Base-by-base conservation (phyloP, 495 filamentous ascomycete species). In the Extremus antarcticus region DNA sequence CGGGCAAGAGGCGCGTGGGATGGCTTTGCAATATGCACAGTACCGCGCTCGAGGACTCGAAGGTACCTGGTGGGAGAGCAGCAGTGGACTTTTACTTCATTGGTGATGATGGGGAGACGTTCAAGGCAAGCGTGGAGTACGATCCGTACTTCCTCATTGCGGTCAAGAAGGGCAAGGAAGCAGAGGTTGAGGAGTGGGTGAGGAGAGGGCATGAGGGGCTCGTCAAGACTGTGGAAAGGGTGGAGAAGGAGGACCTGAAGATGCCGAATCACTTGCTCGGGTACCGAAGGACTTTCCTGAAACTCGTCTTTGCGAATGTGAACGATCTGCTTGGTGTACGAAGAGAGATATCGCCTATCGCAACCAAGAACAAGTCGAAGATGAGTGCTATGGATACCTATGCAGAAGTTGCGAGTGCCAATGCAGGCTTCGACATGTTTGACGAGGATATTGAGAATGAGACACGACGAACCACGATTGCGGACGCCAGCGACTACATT, bases 11-110 rank as follows among this genome's bases (percentile, higher is more conserved):
- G 67, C 86, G 80, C 55, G 79, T 86, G 43, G 92, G 92, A 50
- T 99, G 92, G 92, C 78, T 99, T 17, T 87, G 88, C 52, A 97
- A 96, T 64, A 87, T 97, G 75, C 88, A 95, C 65, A 81, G 87
- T 40, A 96, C 92, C 0, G 81, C 79, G 19, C 75, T 97, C 35
- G 85, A 94, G 65, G 91, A 96, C 68, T 76, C 88, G 20, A 88
- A 88, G 56, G 73, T 87, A 3, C 81, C 82, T 11, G 83, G 85
- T 52, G 90, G 91, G 46, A 79, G 89, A 57, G 88, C 92, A 1
- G 92, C 85, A 7, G 83, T 99, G 51, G 94, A 99, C 70, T 96
- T 85, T 70, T 99, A 95, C 71, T 97, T 99, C 70, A 81, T 99
- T 47, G 89, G 92, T 65, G 88, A 96, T 52, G 87, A 90, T 64